Evolutionary conservation across 257 asterid genomes (phyloP), one percentile per base, ranked within the genome.

Genomic region (Thymus quinquecostatus): DNA sequence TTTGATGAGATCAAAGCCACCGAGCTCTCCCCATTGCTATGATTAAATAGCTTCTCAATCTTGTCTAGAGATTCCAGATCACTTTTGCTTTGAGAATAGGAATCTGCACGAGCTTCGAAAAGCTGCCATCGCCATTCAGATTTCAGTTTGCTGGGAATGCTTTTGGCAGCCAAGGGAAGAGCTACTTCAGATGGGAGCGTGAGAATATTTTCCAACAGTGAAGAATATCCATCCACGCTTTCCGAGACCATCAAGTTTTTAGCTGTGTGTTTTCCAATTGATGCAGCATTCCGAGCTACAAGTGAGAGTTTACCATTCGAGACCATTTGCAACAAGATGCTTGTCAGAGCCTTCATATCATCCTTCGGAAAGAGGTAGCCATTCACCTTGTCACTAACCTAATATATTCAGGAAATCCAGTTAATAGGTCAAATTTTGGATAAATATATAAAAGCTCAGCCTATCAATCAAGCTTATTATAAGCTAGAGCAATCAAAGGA

Each of bases 221-320:
- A 82, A 76, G 92, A 85, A 79, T 95, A 95, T 62, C 96, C 97
- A 64, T 87, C 90, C 45, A 90, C 78, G 8, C 86, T 80, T 80
- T 95, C 99, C 29, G 88, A 80, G 62, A 86, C 98, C 96, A 95
- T 86, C 51, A 92, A 80, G 81, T 88, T 92, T 79, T 79, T 89
- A 55, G 94, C 91, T 13, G 89, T 82, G 7, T 4, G 80, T 79
- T 84, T 88, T 58, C 92, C 99, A 29, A 76, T 80, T 8, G 81
- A 79, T 50, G 98, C 98, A 6, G 84, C 85, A 51, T 81, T 82
- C 34, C 34, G 86, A 70, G 96, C 92, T 63, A 80, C 69, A 69
- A 74, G 83, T 47, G 98, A 90, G 79, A 90, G 83, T 74, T 85
- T 87, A 68, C 99, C 96, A 68, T 87, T 85, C 40, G 94, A 83